Evolutionary conservation across 345 rosid species (phyloP).

Genomic region (Arabidopsis arenosa): DNA sequence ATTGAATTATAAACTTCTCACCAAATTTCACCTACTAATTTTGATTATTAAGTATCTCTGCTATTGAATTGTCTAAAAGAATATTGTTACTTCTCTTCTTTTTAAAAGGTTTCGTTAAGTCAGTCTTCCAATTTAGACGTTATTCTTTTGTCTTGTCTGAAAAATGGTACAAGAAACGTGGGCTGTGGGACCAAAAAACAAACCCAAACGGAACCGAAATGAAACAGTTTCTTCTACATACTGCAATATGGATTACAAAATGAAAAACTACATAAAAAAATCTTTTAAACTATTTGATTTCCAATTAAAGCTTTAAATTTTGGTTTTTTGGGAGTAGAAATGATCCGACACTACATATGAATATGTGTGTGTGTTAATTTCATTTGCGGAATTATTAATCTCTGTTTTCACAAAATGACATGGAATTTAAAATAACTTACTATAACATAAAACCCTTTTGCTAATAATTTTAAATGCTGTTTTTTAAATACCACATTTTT

Average conservation of each 20-base stretch:
- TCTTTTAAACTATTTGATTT: neutral
- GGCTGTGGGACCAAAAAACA: constrained; percentile 8
- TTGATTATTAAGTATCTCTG: neutral
- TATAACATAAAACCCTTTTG: no score
- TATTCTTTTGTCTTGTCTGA: constrained; percentile 20
- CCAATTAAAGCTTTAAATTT: neutral
- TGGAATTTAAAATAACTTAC: no score
- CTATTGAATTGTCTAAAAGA: neutral
- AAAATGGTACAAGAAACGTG: constrained; percentile 13
- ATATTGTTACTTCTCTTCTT: neutral
- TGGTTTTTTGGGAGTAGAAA: neutral
- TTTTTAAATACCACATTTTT: no score
- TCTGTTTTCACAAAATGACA: no score
- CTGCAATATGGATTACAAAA: neutral
- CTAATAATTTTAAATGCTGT: no score
- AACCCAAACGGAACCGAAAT: neutral
- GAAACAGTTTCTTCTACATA: neutral
- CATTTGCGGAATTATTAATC: neutral
- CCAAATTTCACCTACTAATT: neutral
- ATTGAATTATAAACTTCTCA: neutral
- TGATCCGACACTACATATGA: neutral
- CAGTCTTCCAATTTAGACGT: constrained; percentile 5
- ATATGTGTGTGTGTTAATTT: neutral
- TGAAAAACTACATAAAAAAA: neutral
- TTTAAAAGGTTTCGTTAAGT: constrained; percentile 10